Conservation (phyloP, 208 protist genomes). For the Trypanosoma vivax region DNA sequence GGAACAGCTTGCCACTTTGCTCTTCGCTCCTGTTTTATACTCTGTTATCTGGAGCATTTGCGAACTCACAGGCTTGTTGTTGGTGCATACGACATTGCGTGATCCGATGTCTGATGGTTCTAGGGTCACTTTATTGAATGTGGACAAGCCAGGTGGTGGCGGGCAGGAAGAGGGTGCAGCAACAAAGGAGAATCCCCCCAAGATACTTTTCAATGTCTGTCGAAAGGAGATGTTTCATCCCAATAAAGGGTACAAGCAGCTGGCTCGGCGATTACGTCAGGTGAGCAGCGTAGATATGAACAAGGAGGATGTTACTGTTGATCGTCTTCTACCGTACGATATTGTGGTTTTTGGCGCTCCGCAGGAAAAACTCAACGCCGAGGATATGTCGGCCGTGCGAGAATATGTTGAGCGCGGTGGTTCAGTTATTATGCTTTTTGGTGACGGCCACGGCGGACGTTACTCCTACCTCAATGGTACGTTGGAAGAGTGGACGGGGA, state of each 20-base stretch:
- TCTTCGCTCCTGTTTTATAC: no score
- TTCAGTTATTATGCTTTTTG: conserved; percentile 85
- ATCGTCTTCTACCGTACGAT: conserved; percentile 61
- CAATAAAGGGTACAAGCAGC: conserved; percentile 84
- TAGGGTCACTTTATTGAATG: no score
- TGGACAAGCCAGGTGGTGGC: no score
- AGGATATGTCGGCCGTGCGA: conserved; percentile 74
- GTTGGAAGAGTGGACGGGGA: conserved; percentile 88
- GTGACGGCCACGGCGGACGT: conserved; percentile 88
- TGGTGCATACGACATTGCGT: no score
- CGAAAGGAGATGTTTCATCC: conserved; percentile 84
- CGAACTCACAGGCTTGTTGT: no score
- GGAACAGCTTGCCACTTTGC: no score
- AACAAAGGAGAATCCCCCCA: conserved; percentile 30
- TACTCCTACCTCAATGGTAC: conserved; percentile 74
- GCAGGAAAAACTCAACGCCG: conserved; percentile 59
- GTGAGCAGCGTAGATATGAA: conserved; percentile 79
- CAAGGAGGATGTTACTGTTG: conserved; percentile 84
- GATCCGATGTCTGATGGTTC: no score
- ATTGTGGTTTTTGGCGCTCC: conserved; percentile 78
- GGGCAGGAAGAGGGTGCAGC: no score
- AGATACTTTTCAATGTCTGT: conserved; percentile 88
- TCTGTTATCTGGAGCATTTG: no score
- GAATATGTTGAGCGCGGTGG: conserved; percentile 88
- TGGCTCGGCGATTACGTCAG: conserved; percentile 73